Evolutionary conservation across 352 stramenopile genomes (phyloP).

Genomic region (Blastocystis sp.): DNA sequence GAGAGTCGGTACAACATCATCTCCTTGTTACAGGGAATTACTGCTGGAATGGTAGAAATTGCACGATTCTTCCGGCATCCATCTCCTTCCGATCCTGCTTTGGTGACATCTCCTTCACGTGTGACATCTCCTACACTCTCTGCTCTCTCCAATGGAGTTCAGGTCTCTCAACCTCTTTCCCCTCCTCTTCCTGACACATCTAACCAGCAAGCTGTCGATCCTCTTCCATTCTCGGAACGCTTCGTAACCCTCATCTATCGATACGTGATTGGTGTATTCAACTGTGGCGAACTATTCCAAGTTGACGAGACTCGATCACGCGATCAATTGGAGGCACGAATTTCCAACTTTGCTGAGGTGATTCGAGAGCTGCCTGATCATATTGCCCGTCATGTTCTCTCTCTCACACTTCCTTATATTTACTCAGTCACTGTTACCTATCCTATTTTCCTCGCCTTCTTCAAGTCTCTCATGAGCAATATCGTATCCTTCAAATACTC

Average conservation of each 20-base stretch:
- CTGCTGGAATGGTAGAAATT: background rate
- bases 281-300: conserved; percentile 35
- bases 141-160: background rate
- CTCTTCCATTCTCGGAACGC: background rate
- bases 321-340: conserved; percentile 6
- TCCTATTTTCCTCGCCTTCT: conserved; percentile 53
- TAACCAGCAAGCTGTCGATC: background rate
- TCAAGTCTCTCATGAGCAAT: background rate
- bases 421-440: conserved; percentile 33
- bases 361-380: conserved; percentile 7
- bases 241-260: conserved; percentile 45
- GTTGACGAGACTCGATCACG: background rate
- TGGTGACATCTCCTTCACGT: background rate
- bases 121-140: background rate
- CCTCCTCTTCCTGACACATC: background rate
- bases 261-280: conserved; percentile 16
- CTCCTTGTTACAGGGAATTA: background rate
- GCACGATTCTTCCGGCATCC: conserved; percentile 1
- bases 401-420: background rate
- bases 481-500: conserved; percentile 17
- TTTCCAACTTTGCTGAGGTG: conserved; percentile 4
- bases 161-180: background rate
- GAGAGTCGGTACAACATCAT: conserved; percentile 20
- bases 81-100: background rate
- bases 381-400: conserved; percentile 14